Evolutionary conservation across 2,329 filamentous ascomycete species (phyloP).

Genomic region (Fusarium coicis): DNA sequence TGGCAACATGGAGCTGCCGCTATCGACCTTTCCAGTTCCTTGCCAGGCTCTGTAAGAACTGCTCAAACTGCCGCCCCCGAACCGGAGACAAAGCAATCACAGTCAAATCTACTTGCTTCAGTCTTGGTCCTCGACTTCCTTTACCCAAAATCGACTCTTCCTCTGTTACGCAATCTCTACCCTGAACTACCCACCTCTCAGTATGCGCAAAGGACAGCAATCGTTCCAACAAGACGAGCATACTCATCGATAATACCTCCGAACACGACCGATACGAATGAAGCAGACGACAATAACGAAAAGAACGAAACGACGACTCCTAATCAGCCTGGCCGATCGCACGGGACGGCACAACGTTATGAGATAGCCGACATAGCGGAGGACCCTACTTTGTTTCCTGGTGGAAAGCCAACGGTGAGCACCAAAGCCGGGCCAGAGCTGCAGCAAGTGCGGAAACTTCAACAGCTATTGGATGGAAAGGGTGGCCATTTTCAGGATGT

Average conservation of each 20-base stretch:
- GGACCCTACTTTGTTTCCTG: background rate
- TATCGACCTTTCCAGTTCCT: constrained; percentile 58
- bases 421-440: background rate
- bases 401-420: background rate
- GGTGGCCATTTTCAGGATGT: constrained; percentile 51
- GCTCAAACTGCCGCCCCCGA: constrained; percentile 35
- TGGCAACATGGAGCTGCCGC: constrained; percentile 66
- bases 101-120: constrained; percentile 55
- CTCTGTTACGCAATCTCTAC: constrained; percentile 55
- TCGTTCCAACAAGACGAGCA: constrained; percentile 38
- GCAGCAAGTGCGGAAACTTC: constrained; percentile 1
- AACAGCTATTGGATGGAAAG: constrained; percentile 43
- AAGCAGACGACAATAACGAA: background rate
- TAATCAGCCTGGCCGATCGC: background rate
- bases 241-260: constrained; percentile 43
- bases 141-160: constrained; percentile 59
- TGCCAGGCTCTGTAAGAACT: constrained; percentile 50
- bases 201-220: constrained; percentile 17
- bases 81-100: constrained; percentile 39
- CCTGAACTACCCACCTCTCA: constrained; percentile 43
- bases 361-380: background rate
- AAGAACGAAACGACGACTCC: background rate
- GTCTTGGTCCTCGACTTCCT: constrained; percentile 66
- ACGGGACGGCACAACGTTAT: background rate
- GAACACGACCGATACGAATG: background rate